Percentiles rank a stretch among this genome's conserved stretches.
Evolutionary conservation across 2,329 filamentous ascomycete genomes (phyloP).

Genomic region (Fusarium robinianum): DNA sequence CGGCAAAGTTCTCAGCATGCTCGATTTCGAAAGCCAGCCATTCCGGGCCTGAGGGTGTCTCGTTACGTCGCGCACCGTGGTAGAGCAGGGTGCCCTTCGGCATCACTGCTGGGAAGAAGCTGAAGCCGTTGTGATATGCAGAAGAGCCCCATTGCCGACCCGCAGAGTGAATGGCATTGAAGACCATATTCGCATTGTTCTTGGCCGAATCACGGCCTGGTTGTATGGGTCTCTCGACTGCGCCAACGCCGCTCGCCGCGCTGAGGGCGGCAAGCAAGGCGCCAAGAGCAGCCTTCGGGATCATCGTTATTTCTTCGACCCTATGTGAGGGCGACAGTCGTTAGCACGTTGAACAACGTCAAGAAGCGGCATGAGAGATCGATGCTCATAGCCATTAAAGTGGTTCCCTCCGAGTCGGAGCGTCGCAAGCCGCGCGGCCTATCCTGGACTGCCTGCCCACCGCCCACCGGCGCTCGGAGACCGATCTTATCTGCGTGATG

Average conservation of each 20-base stretch:
- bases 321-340: neutral
- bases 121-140: slow-evolving; percentile 75
- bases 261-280: slow-evolving; percentile 11
- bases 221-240: slow-evolving; percentile 28
- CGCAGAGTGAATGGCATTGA: slow-evolving; percentile 73
- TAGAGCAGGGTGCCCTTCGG: slow-evolving; percentile 69
- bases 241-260: slow-evolving; percentile 3
- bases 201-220: slow-evolving; percentile 47
- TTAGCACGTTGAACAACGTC: neutral
- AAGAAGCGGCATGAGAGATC: neutral
- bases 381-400: slow-evolving; percentile 4
- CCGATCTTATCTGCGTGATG: slow-evolving; percentile 23
- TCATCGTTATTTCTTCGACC: slow-evolving; percentile 13
- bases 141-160: slow-evolving; percentile 77
- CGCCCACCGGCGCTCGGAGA: slow-evolving; percentile 14
- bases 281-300: slow-evolving; percentile 15
- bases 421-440: slow-evolving; percentile 28
- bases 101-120: slow-evolving; percentile 68
- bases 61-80: slow-evolving; percentile 59
- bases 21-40: slow-evolving; percentile 81
- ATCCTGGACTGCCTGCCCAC: slow-evolving; percentile 16
- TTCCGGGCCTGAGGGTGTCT: slow-evolving; percentile 59
- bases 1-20: slow-evolving; percentile 69
- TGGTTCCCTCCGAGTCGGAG: slow-evolving; percentile 4
- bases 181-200: slow-evolving; percentile 66